Evolutionary conservation across 345 rosid species (phyloP), one percentile per base, ranked within the genome.

Genomic region (Iberis pinnata): DNA sequence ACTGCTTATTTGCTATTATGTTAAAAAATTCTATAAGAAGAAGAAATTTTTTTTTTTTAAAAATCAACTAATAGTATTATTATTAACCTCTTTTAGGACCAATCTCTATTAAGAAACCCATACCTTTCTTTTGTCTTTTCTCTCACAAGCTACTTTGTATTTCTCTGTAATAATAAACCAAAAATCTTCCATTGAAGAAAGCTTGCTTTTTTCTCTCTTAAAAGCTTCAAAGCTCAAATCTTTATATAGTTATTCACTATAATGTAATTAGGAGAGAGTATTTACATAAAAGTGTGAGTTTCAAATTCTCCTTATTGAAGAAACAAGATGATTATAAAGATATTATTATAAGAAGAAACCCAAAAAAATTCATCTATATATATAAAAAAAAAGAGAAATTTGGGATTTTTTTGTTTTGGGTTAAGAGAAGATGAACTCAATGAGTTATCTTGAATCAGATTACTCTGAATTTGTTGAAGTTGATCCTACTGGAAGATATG

Each of bases 401-500:
- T n/a, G n/a, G 25, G 25, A 3, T 22, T 22, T 22, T 22, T 22
- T 22, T 22, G 25, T 22, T 45, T 43, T 36, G 12, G n/a, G n/a
- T 43, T 58, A 49, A 19, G 50, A 58, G 70, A 66, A 66, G 68
- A 89, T 89, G 97, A 84, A 77, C 70, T 80, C 76, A 73, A 75
- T 69, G 54, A 56, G 77, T 54, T 76, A 55, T 67, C 74, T 66
- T 43, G 86, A 79, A 48, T 69, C 73, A 63, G 96, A 80, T 49
- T 64, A 46, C 68, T 71, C 82, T 66, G 97, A 83, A 64, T 93
- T 88, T 77, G 83, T 88, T 67, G 99, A 93, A 74, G 89, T 86
- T 76, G 99, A 93, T 83, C 99, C 99, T 38, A 76, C 94, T 35
- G 95, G 99, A 72, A 83, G 99, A 86, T 93, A 93, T 71, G 94